Base-by-base conservation (phyloP, 1,284 basidiomycete genomes). In the Trametes pubescens region DNA sequence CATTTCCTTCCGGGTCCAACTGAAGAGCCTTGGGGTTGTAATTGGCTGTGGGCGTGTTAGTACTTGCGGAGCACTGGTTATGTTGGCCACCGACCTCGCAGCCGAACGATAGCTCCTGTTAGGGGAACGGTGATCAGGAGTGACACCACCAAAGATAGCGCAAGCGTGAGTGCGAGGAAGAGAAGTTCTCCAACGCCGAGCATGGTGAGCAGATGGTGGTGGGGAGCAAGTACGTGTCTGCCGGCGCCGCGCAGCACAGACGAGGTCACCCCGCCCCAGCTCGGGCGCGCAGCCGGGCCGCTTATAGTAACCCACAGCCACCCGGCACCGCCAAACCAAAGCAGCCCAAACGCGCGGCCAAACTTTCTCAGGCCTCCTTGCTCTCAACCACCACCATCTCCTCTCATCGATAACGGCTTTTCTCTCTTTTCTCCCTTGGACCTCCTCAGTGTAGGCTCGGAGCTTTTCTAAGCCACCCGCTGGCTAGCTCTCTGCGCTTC, bases 1-100 rank as follows among this genome's bases (percentile, higher is more conserved):
- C 87, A 59, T 84, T 88, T 24, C 90, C 91, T 73, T 93, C 91
- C 38, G 84, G 79, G 76, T 95, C 94, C 37, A 96, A 81, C 46
- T 92, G 92, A 18, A 96, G 86, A 38, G 91, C 92, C 74, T 89
- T 91, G 3, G 91, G 91, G 71, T 91, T 92, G 79, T 91, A 93
- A 71, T 92, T 92, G 26, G 91, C 91, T 72, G 13, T 14, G 34
- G 13, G 34, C n/a, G 43, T 52, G 40, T 58, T 57, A 49, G 63
- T 53, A 35, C n/a, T 18, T 32, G 18, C 5, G 9, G 38, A 38
- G 13, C 11, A 38, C 11, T 48, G 24, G 22, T 8, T n/a, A 40
- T 21, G 38, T 13, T 34, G 4, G 21, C 9, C 32, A 55, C 67
- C 51, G 16, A 68, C 71, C 71, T 76, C 91, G 82, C 72, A 92